Evolutionary conservation across 345 rosid genomes (phyloP), one percentile per base, ranked within the genome.

Genomic region (Erodium maritimum): DNA sequence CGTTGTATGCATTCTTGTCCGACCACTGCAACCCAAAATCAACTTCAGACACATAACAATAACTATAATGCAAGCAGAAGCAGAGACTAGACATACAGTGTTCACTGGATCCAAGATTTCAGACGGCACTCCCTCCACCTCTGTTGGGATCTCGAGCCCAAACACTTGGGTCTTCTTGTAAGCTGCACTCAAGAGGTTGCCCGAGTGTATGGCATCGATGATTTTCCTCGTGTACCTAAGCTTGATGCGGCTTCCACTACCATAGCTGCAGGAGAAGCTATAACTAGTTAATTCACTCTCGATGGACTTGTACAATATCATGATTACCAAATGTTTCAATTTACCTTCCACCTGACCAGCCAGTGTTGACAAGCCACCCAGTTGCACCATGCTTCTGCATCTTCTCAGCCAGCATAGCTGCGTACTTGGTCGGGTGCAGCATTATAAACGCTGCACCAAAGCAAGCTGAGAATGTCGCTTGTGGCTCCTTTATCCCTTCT

Each of bases 261-360:
- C 96, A 58, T 86, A 88, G 59, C 98, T 88, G 79, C 68, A 73
- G 17, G 12, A 14, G 14, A 42, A 42, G 34, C 34, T 3, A 29
- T 3, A 29, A 29, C 34, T 29, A 29, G 34, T 3, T 29, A 29
- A 29, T 29, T 29, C 3, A 29, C 34, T n/a, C n/a, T n/a, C n/a
- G n/a, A n/a, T n/a, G n/a, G n/a, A n/a, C n/a, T n/a, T n/a, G n/a
- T n/a, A n/a, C n/a, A n/a, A n/a, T n/a, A n/a, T n/a, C n/a, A n/a
- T n/a, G n/a, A n/a, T n/a, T 29, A 29, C 37, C 37, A 29, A 1
- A 0, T 29, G 37, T 1, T 29, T 29, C 37, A 29, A 29, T 29
- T 48, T 79, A 91, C 98, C 98, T 86, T 71, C 99, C 99, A 59
- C 91, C 95, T 0, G 95, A 89, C 99, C 99, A 93, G 60, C 96